Evolutionary conservation across 345 rosid species (phyloP), one percentile per base, ranked within the genome.

Genomic region (Chamaenerion angustifolium): DNA sequence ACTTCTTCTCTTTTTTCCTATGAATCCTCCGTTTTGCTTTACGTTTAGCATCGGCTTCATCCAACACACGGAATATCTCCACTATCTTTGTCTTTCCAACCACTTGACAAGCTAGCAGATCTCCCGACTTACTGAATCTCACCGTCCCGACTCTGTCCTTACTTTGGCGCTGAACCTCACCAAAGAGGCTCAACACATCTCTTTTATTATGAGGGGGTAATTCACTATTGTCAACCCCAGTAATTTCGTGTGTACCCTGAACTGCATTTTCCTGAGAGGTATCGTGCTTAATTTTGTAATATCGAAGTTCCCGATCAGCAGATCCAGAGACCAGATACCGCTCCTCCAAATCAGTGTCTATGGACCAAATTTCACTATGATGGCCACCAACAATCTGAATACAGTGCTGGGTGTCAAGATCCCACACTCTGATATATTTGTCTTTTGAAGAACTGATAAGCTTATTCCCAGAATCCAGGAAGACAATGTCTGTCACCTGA

Each of bases 351-450:
- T 92, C 98, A 61, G 64, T 73, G 62, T 92, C 98, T 11, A 92
- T 62, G 13, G 95, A 87, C 98, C 98, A 87, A 57, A 92, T 73
- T 74, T 92, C 98, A 74, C 80, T 82, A 73, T 92, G 96, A 67
- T 92, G 96, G 16, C 98, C 98, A 41, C 96, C 77, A 49, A 92
- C 57, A 59, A 80, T 80, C 69, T 92, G 98, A 81, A 92, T 68
- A 60, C 96, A 87, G 46, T 92, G 88, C 64, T 87, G 90, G 23
- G 95, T 87, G 53, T 87, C 96, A 49, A 92, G 85, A 82, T 92
- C 98, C 98, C 98, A 92, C 43, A 87, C 98, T 67, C 98, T 82
- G 67, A 92, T 67, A 67, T 82, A 82, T 49, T 83, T 92, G 76
- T 92, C 98, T 61, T 92, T 92, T 2, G 96, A 92, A 16, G 95